These are phyloP conservation scores for Leccinum truebloodii DNA, from an alignment of 768 basidiomycete genomes.

Conservation along the genomic window DNA sequence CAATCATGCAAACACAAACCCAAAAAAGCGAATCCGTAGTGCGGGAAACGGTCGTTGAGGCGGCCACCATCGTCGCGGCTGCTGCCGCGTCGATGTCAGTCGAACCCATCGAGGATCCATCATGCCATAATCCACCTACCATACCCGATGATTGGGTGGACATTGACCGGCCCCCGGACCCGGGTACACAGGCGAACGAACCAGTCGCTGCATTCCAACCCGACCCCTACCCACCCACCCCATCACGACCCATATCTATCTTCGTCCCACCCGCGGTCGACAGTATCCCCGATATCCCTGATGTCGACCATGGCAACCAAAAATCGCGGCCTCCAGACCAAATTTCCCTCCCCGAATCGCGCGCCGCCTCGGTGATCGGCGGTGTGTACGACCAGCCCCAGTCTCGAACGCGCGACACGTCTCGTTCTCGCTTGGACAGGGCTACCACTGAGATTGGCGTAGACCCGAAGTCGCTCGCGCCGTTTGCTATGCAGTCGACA, in stretches of 20 bases:
- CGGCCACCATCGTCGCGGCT: background rate
- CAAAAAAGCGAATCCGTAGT: constrained; percentile 10
- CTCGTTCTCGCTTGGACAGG: constrained; percentile 18
- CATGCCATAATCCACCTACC: constrained; percentile 17
- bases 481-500: constrained; percentile 5
- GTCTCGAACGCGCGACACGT: constrained; percentile 18
- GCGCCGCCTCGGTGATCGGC: constrained; percentile 33
- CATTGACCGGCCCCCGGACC: constrained; percentile 11
- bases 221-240: constrained; percentile 1
- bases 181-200: constrained; percentile 7
- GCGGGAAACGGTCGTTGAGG: background rate
- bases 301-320: constrained; percentile 11
- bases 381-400: constrained; percentile 27
- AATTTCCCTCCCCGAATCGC: constrained; percentile 31
- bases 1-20: constrained; percentile 8
- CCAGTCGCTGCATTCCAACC: constrained; percentile 6
- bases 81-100: constrained; percentile 2
- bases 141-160: constrained; percentile 36
- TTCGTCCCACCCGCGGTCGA: constrained; percentile 10
- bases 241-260: constrained; percentile 18
- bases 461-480: constrained; percentile 7
- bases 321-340: constrained; percentile 17
- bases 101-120: constrained; percentile 16
- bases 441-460: constrained; percentile 28
- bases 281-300: constrained; percentile 20